Percentiles rank a stretch among this genome's conserved stretches.
These are phyloP conservation scores for Colletotrichum australisinense DNA, from an alignment of 2,329 filamentous ascomycete species.

Conservation along the genomic window DNA sequence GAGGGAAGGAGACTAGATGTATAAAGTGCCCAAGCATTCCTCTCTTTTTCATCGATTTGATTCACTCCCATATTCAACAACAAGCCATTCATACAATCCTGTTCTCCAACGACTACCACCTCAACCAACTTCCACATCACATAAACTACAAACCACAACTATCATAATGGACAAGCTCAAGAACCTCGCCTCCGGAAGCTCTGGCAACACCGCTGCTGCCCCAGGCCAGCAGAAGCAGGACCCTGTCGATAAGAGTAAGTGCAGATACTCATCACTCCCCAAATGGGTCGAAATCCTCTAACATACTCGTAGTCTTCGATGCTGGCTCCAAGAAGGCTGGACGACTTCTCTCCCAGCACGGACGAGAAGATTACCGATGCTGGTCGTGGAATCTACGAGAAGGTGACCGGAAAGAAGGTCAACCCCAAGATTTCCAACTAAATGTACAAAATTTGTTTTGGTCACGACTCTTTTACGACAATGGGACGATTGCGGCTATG, in stretches of 20 bases:
- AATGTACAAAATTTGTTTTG: background rate
- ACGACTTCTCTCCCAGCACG: constrained; percentile 45
- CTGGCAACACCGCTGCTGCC: constrained; percentile 1
- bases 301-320: constrained; percentile 42
- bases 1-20: background rate
- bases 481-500: background rate
- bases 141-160: background rate
- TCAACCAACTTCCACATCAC: background rate
- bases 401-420: constrained; percentile 46
- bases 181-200: constrained; percentile 19
- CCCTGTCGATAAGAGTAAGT: constrained; percentile 52
- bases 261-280: background rate
- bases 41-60: background rate
- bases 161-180: constrained; percentile 27
- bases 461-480: background rate
- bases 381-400: constrained; percentile 49
- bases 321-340: constrained; percentile 48
- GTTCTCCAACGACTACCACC: too few species aligned
- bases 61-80: background rate
- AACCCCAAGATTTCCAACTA: constrained; percentile 51
- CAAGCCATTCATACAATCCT: background rate
- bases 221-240: constrained; percentile 42
- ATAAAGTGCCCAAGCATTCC: background rate
- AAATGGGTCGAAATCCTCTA: background rate
- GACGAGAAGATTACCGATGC: constrained; percentile 54